Evolutionary conservation across 1,139 yeast genomes (phyloP), one percentile per base, ranked within the genome.

Genomic region (Candida albicans): DNA sequence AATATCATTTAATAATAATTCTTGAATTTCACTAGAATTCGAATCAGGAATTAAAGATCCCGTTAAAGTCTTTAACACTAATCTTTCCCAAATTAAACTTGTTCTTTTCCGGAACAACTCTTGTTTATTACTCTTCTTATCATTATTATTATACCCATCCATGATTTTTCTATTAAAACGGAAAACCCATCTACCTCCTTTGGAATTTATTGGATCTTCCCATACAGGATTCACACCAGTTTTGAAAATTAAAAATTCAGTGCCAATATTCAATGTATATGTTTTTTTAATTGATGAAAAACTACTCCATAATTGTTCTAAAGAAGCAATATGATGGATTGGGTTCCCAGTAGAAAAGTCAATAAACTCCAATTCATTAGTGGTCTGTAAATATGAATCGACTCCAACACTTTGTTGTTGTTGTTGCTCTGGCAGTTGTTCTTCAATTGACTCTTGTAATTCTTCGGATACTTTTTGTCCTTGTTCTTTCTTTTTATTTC

Each of bases 101-200:
- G 73, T 65, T 44, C 81, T 60, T 44, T 60, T 62, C 41, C 79
- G 61, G 40, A 63, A 60, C 31, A 52, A 57, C 24, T 47, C 50
- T 7, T 28, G 35, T 12, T 43, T 42, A 12, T 33, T 28, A 2
- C 26, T 13, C 8, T 47, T 49, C 6, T 36, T 62, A 30, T 40
- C 54, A 40, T 50, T 50, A n/a, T 46, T 42, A 12, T 47, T 47
- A 22, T 42, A 37, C 33, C 43, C 33, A 41, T 48, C 54, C 26
- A 49, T 47, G 4, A 50, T 42, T 34, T 72, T 61, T 45, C 75
- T 66, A 50, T 60, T 62, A 56, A 81, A 72, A 48, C 83, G 68
- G 52, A 80, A 75, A 31, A 78, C 76, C 87, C 87, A 83, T 53
- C 86, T 70, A 2, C 89, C 89, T 34, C 88, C 88, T 43, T 72